Evolutionary conservation across 345 rosid species (phyloP).

Genomic region (Pelargonium nanum): DNA sequence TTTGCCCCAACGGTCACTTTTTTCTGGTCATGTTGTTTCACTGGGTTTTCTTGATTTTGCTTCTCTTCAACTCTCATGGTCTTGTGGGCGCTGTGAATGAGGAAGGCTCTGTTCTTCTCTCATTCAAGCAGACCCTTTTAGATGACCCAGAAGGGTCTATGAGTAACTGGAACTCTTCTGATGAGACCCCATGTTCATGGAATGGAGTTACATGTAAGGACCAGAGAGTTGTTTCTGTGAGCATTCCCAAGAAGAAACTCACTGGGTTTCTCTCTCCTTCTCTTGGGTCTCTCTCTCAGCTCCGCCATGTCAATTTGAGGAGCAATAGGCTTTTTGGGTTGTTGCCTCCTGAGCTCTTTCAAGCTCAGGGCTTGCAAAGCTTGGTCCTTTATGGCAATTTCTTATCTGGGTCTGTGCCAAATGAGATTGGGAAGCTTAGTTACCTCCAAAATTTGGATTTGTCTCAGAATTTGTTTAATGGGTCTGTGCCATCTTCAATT

Average conservation of each 20-base stretch:
- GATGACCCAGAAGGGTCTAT: slow-evolving; percentile 29
- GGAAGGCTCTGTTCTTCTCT: slow-evolving; percentile 54
- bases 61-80: too few relatives aligned
- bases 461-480: slow-evolving; percentile 46
- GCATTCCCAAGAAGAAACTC: slow-evolving; percentile 42
- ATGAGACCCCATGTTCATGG: slow-evolving; percentile 66
- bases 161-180: slow-evolving; percentile 47
- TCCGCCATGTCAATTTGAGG: slow-evolving; percentile 52
- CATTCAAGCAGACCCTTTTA: slow-evolving; percentile 45
- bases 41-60: too few relatives aligned
- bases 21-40: too few relatives aligned
- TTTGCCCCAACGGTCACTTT: too few relatives aligned
- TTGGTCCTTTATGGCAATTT: slow-evolving; percentile 70
- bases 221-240: slow-evolving; percentile 35
- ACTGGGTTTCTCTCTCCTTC: slow-evolving; percentile 50
- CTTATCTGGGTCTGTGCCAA: slow-evolving; percentile 59
- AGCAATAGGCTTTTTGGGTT: slow-evolving; percentile 50
- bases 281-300: slow-evolving; percentile 43
- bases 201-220: slow-evolving; percentile 48
- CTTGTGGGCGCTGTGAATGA: slow-evolving; percentile 37
- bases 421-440: slow-evolving; percentile 41
- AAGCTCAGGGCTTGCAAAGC: slow-evolving; percentile 45
- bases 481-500: slow-evolving; percentile 38
- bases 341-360: slow-evolving; percentile 46
- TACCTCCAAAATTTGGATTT: slow-evolving; percentile 49